Conservation (phyloP, 306 rosid genomes). For the Prunus padus region DNA sequence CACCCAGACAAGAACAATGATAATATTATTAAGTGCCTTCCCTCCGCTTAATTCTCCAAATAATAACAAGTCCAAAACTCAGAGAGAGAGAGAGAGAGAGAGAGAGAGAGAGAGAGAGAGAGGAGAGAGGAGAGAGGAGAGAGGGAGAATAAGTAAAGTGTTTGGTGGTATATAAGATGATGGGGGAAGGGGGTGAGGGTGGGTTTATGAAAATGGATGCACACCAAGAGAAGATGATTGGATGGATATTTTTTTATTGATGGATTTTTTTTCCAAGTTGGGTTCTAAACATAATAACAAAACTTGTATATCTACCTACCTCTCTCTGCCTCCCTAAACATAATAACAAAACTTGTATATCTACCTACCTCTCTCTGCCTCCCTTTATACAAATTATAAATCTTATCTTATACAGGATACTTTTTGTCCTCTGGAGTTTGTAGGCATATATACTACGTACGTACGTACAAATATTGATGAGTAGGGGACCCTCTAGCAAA, state of each 20-base stretch:
- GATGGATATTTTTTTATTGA: constrained; percentile 50
- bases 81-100: neutral
- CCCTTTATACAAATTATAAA: neutral
- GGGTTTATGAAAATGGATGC: constrained; percentile 52
- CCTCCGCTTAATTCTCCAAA: neutral
- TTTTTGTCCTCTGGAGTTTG: constrained; percentile 32
- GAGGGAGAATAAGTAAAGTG: constrained; percentile 15
- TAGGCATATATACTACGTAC: neutral
- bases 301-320: constrained; percentile 16
- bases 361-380: constrained; percentile 16
- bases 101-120: neutral
- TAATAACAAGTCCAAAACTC: constrained; percentile 5
- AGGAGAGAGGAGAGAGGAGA: constrained; percentile 1
- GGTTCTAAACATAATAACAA: constrained; percentile 11
- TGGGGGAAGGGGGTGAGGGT: constrained; percentile 32
- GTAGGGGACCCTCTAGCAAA: neutral
- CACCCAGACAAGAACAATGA: constrained; percentile 12
- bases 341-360: constrained; percentile 17
- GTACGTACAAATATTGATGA: constrained; percentile 7
- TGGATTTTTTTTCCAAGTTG: constrained; percentile 36
- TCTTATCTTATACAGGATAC: constrained; percentile 32
- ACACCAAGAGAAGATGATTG: constrained; percentile 60
- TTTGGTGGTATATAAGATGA: constrained; percentile 63
- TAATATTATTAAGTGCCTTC: neutral
- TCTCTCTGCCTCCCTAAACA: constrained; percentile 21